Evolutionary conservation across 495 filamentous ascomycete genomes (phyloP).

Genomic region (Pyrenula massariospora): DNA sequence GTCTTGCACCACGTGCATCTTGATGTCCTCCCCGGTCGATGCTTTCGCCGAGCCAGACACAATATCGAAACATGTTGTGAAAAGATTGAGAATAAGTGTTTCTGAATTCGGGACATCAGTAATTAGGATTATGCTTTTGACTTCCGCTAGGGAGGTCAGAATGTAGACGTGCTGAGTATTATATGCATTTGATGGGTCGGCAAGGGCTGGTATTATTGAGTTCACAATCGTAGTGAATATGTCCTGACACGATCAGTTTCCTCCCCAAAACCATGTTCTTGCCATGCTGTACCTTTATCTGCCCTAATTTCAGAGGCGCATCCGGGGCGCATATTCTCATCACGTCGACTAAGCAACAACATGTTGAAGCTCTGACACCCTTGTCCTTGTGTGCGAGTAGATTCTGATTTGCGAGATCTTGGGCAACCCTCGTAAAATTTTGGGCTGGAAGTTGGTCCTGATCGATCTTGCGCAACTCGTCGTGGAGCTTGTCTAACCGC

Average conservation of each 20-base stretch:
- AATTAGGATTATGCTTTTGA: constrained; percentile 89
- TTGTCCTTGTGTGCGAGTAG: constrained; percentile 83
- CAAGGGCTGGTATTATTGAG: constrained; percentile 70
- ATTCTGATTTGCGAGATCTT: constrained; percentile 74
- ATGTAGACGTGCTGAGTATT: constrained; percentile 88
- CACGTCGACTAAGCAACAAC: constrained; percentile 87
- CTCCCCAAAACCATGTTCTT: not conserved
- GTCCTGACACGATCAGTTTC: constrained; percentile 44
- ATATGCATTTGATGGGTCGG: constrained; percentile 81
- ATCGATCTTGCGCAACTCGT: constrained; percentile 76
- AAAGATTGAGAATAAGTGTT: constrained; percentile 64
- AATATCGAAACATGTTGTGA: constrained; percentile 83
- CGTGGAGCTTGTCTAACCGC: constrained; percentile 66
- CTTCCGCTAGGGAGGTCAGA: constrained; percentile 74
- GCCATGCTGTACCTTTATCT: constrained; percentile 60
- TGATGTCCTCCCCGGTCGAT: constrained; percentile 63
- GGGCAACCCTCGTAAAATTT: constrained; percentile 74
- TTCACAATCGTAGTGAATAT: constrained; percentile 84
- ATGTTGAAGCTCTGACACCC: constrained; percentile 79
- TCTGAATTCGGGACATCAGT: constrained; percentile 80
- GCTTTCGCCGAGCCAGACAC: constrained; percentile 67
- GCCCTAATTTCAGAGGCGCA: constrained; percentile 81
- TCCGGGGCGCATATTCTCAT: constrained; percentile 88
- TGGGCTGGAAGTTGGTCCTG: constrained; percentile 75
- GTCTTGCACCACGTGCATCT: constrained; percentile 83